Conservation (phyloP, 2,329 filamentous ascomycete genomes). For the Ceratocystis lukuohia region DNA sequence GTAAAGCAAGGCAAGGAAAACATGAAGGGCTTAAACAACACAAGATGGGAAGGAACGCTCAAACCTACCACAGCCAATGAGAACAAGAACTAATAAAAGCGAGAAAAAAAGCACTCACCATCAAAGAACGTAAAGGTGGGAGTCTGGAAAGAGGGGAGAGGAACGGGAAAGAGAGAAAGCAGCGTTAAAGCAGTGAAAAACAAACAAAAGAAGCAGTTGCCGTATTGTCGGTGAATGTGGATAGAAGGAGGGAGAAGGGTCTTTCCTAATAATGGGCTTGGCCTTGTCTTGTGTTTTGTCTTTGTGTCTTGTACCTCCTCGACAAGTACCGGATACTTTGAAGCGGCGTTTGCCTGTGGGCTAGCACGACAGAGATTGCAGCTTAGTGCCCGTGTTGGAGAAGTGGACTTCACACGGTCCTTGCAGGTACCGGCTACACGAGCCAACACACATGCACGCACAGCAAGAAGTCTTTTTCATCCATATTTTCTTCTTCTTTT, state of each 20-base stretch:
- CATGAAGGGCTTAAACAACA: not conserved
- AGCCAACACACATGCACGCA: slow-evolving; percentile 4
- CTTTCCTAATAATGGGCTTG: not conserved
- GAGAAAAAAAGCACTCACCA: not conserved
- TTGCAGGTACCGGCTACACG: slow-evolving; percentile 5
- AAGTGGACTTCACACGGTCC: slow-evolving; percentile 3
- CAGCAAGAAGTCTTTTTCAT: slow-evolving; percentile 1
- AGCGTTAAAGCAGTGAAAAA: not conserved
- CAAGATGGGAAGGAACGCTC: not conserved
- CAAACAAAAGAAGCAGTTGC: not conserved
- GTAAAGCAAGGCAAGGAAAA: not conserved
- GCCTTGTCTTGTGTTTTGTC: not conserved
- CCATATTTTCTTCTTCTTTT: slow-evolving; percentile 11
- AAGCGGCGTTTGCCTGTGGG: not conserved
- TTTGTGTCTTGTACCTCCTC: not conserved
- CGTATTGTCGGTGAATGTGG: not conserved
- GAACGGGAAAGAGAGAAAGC: not conserved
- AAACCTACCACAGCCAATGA: not conserved
- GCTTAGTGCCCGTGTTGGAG: slow-evolving; percentile 7
- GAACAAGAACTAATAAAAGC: not conserved
- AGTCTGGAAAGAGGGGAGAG: not conserved
- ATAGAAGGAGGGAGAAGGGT: not conserved
- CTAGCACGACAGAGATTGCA: not conserved
- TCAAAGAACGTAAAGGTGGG: not conserved
- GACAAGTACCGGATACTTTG: slow-evolving; percentile 1